These are phyloP conservation scores for Endocalyx cinctus DNA, from an alignment of 2,329 filamentous ascomycete genomes.

Conservation along the genomic window DNA sequence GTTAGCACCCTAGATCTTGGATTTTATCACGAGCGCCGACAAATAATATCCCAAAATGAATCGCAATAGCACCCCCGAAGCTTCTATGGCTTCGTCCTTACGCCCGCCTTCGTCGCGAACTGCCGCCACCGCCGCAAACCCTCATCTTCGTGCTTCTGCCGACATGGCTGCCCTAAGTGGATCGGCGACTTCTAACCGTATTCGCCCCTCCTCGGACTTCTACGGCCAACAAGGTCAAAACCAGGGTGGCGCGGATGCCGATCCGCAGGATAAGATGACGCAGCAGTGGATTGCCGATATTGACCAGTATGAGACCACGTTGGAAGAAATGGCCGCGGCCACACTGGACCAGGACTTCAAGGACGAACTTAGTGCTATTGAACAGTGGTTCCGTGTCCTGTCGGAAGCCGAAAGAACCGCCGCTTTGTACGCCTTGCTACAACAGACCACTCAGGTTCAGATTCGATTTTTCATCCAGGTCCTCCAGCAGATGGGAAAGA, in stretches of 20 bases:
- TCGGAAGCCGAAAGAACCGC: slow-evolving; percentile 96
- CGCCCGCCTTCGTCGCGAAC: slow-evolving; percentile 77
- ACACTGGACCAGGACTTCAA: slow-evolving; percentile 99
- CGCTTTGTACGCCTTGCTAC: slow-evolving; percentile 87
- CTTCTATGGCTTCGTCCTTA: slow-evolving; percentile 73
- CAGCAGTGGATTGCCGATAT: slow-evolving; percentile 99
- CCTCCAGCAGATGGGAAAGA: slow-evolving; percentile 97
- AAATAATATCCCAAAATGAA: slow-evolving; percentile 59
- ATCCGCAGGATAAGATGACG: slow-evolving; percentile 86
- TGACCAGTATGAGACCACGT: slow-evolving; percentile 96
- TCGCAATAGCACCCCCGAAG: slow-evolving; percentile 96
- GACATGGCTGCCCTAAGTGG: slow-evolving; percentile 83
- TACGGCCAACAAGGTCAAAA: slow-evolving; percentile 73
- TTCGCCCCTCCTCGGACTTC: slow-evolving; percentile 92
- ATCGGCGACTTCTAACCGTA: slow-evolving; percentile 67
- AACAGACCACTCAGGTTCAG: slow-evolving; percentile 98
- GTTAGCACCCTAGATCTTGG: too few species aligned
- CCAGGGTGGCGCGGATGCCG: slow-evolving; percentile 65
- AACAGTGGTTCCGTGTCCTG: slow-evolving; percentile 98
- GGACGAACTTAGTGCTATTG: slow-evolving; percentile 96
- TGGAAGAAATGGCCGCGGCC: slow-evolving; percentile 98
- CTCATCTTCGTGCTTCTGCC: slow-evolving; percentile 89
- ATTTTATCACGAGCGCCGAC: too few species aligned
- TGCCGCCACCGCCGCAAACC: slow-evolving; percentile 70
- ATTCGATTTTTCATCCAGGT: slow-evolving; percentile 99